Base-by-base conservation (phyloP, 2,329 filamentous ascomycete genomes). In the Aspergillus luchuensis region DNA sequence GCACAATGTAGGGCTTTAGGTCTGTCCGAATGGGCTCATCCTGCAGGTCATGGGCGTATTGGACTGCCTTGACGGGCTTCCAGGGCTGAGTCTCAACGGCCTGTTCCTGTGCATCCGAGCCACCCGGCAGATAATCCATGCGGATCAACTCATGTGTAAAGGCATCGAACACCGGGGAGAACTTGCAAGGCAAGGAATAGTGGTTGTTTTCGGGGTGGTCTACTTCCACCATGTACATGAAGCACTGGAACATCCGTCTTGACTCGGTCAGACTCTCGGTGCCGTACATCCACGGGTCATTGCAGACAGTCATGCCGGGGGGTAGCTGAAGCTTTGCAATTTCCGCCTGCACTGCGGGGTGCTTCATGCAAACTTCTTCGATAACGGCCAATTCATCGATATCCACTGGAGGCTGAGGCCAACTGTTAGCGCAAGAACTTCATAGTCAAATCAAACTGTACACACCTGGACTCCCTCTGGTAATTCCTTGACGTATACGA, bases 241-340 rank as follows among this genome's bases (percentile, higher is more conserved):
- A 78, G 59, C 74, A 76, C 62, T 78, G 76, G 59, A 76, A 76
- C 11, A 78, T 69, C 3, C 76, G 75, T 21, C 76, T 71, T 10
- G 67, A 72, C 59, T 78, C 76, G n/a, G 76, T 76, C 5, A 68
- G 63, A 39, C 69, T 68, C 38, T 78, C 76, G 3, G 72, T 75
- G 74, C 83, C 85, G 66, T 91, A 92, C 51, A 90, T 91, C 89
- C 89, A 92, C 1, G 85, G 85, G 61, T 87, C 86, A 54, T 81
- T 81, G 63, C 86, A 82, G 25, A 88, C 78, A 2, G 80, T 79
- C 2, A 85, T 79, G 30, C 84, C 85, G 63, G 84, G 75, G 0
- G 86, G 85, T 2, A 88, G 75, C 60, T 87, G 73, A 59, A 88
- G 70, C 69, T 87, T 87, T 43, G 81, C 82, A 56, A 88, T 81